Evolutionary conservation across 352 stramenopile genomes (phyloP).

Genomic region (Elongisporangium undulatum): DNA sequence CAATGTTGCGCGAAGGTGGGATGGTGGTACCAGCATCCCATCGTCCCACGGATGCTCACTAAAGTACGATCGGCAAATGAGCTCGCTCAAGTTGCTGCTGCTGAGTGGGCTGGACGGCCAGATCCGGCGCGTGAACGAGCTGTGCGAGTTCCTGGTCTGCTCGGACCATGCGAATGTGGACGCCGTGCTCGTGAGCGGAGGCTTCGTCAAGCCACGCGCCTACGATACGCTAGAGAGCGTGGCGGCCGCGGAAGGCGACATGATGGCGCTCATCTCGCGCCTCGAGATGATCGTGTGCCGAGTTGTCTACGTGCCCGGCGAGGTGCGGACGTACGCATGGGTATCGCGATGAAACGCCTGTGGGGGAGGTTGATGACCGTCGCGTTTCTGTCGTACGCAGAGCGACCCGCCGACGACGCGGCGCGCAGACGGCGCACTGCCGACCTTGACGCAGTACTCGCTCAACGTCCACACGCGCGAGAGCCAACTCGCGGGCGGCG

Average conservation of each 20-base stretch:
- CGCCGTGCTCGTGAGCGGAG: constrained; percentile 72
- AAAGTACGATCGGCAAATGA: not conserved
- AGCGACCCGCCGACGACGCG: constrained; percentile 77
- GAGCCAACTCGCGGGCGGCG: constrained; percentile 25
- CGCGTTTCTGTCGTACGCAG: constrained; percentile 16
- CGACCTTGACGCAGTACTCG: constrained; percentile 80
- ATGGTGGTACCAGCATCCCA: not conserved
- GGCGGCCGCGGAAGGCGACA: constrained; percentile 80
- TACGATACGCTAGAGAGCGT: constrained; percentile 59
- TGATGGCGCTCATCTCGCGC: constrained; percentile 85
- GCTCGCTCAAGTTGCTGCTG: constrained; percentile 64
- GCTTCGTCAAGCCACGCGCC: constrained; percentile 41
- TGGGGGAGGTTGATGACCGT: not conserved
- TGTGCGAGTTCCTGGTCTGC: constrained; percentile 74
- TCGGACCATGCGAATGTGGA: constrained; percentile 60
- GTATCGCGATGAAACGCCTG: not conserved
- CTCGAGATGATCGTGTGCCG: constrained; percentile 86
- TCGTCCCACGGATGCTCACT: not conserved
- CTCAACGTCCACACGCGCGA: constrained; percentile 59
- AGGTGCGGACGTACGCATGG: constrained; percentile 29
- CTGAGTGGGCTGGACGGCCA: constrained; percentile 66
- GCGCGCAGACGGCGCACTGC: constrained; percentile 35
- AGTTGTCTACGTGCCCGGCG: constrained; percentile 74
- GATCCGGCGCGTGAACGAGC: constrained; percentile 62
- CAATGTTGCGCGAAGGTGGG: not conserved